Percentiles rank a stretch among this genome's conserved stretches.
phyloP scores from a whole-genome alignment of 73 alveolate genomes.

The Stentor coeruleus region DNA sequence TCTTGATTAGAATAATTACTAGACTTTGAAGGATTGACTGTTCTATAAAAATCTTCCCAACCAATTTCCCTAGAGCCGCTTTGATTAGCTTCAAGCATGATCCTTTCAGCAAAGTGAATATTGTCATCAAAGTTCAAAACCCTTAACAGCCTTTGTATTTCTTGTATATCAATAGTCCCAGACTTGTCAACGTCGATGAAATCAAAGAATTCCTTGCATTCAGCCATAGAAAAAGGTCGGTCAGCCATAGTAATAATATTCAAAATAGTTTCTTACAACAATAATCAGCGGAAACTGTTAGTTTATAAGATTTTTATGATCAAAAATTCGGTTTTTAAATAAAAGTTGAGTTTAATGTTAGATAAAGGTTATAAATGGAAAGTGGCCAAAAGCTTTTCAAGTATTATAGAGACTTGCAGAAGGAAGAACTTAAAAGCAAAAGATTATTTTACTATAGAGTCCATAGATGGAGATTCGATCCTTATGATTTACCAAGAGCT shows the following conservation, averaged over 20 bases:
- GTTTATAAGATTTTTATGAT: too few species aligned
- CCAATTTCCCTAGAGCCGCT: constrained; percentile 22
- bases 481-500: constrained; percentile 26
- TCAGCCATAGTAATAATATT: constrained; percentile 22
- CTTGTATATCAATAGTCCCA: constrained; percentile 20
- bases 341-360: too few species aligned
- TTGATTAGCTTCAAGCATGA: constrained; percentile 22
- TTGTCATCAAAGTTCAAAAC: constrained; percentile 17
- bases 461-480: constrained; percentile 27
- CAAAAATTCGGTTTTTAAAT: too few species aligned
- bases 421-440: not conserved
- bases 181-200: constrained; percentile 25
- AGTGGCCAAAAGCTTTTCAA: constrained; percentile 26
- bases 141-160: constrained; percentile 4
- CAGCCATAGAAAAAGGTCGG: constrained; percentile 26
- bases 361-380: not conserved
- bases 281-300: too few species aligned
- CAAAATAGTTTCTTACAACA: too few species aligned
- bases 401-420: constrained; percentile 23
- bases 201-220: constrained; percentile 25
- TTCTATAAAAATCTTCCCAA: constrained; percentile 21
- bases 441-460: constrained; percentile 26
- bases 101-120: constrained; percentile 20
- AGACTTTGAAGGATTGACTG: constrained; percentile 21
- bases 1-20: constrained; percentile 24